These are phyloP conservation scores for Aspergillus versicolor DNA, from an alignment of 2,329 filamentous ascomycete genomes.

Conservation along the genomic window DNA sequence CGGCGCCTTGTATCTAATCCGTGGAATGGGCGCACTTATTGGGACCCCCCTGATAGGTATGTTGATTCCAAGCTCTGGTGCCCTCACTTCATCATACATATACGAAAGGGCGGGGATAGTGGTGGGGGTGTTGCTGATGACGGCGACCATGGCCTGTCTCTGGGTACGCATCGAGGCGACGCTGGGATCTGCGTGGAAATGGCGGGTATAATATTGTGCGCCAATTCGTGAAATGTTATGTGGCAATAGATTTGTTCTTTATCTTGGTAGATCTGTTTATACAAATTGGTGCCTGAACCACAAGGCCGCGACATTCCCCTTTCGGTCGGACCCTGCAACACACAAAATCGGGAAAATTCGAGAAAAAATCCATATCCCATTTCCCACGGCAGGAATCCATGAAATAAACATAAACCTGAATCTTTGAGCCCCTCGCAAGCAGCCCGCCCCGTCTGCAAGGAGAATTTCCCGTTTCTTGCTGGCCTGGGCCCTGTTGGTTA, in stretches of 20 bases:
- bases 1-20: conserved; percentile 40
- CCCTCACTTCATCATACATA: conserved; percentile 19
- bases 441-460: neutral
- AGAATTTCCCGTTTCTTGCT: neutral
- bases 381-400: neutral
- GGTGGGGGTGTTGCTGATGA: conserved; percentile 26
- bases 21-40: conserved; percentile 37
- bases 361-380: neutral
- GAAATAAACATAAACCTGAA: neutral
- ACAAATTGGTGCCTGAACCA: conserved; percentile 7
- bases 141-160: conserved; percentile 26
- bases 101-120: conserved; percentile 27
- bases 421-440: neutral
- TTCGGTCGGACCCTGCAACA: conserved; percentile 4
- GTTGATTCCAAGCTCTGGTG: conserved; percentile 24
- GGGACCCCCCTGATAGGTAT: conserved; percentile 37
- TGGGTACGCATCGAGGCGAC: conserved; percentile 30
- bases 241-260: neutral
- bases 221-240: neutral
- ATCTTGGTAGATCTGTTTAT: neutral
- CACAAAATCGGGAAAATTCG: conserved; percentile 9
- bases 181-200: conserved; percentile 20
- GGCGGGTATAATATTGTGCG: conserved; percentile 19
- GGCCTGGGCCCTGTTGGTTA: neutral
- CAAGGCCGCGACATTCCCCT: conserved; percentile 3